Evolutionary conservation across 192 early-diverging fungal genomes (phyloP), one percentile per base, ranked within the genome.

Genomic region (Funneliformis mosseae): DNA sequence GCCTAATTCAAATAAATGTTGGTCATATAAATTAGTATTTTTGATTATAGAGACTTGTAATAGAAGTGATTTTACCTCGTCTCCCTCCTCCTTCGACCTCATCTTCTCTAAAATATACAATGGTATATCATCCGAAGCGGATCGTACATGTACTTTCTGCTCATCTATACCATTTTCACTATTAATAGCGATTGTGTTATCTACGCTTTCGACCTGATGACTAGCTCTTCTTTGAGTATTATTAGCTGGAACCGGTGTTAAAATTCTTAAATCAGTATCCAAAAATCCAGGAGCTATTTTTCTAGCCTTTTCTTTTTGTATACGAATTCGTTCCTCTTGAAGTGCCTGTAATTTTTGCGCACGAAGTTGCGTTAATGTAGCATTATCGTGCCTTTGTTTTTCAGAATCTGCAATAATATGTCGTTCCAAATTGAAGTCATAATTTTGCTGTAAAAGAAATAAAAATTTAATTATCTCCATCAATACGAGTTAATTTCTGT

Each of bases 221-320:
- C 41, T 78, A 38, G 27, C 1, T 33, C 45, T 39, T 11, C 39
- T 27, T 2, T 25, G n/a, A n/a, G 84, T 70, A 77, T 83, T 83
- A 8, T 78, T 78, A 21, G 25, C 25, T 23, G 84, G 75, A 2
- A 82, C 83, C 4, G 90, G 90, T 27, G 87, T 88, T 55, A 92
- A 77, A 61, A 92, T 89, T 14, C 88, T 81, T 10, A 85, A 81
- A 77, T 89, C 88, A n/a, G 88, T 89, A 79, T 91, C 90, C 72
- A 91, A 59, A 79, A 91, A 89, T 21, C 91, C 91, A 43, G 91
- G 91, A 1, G 91, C 90, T 78, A 91, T 89, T 83, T 90, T 91
- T 25, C 90, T 76, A 45, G 90, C 90, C 45, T 88, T 87, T 39
- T 83, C 83, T 68, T 91, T 90, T 61, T 87, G 81, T 63, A 87